Conservation (phyloP, 1,284 basidiomycete species). For the Sutorius eximius region DNA sequence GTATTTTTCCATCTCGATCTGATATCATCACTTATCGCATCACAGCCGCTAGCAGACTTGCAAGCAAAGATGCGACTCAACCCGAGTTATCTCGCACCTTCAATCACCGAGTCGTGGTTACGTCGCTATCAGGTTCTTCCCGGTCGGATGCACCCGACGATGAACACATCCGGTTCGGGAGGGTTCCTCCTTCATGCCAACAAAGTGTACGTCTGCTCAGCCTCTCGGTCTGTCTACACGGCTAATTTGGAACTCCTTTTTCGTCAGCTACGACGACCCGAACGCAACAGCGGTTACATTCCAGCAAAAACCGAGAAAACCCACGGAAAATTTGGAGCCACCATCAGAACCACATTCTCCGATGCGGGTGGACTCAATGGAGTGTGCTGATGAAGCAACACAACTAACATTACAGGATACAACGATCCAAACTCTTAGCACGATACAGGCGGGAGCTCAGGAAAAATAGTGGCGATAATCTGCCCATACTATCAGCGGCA, state of each 20-base stretch:
- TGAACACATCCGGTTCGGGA: slow-evolving; percentile 88
- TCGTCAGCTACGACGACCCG: slow-evolving; percentile 65
- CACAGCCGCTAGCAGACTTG: slow-evolving; percentile 70
- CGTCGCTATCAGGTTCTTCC: slow-evolving; percentile 93
- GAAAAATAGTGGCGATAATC: slow-evolving; percentile 65
- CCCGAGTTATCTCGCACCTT: slow-evolving; percentile 75
- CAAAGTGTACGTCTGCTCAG: slow-evolving; percentile 66
- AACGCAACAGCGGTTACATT: slow-evolving; percentile 52
- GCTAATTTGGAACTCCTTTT: slow-evolving; percentile 12
- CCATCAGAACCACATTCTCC: slow-evolving; percentile 9
- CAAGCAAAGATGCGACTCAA: slow-evolving; percentile 70
- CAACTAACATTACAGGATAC: not conserved
- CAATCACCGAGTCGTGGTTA: slow-evolving; percentile 86
- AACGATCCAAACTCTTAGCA: slow-evolving; percentile 7
- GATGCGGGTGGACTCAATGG: slow-evolving; percentile 19
- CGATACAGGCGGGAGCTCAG: slow-evolving; percentile 32
- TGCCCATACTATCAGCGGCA: slow-evolving; percentile 28
- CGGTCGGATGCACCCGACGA: slow-evolving; percentile 93
- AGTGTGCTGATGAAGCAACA: not conserved
- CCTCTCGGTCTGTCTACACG: not conserved
- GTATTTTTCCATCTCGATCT: slow-evolving; percentile 38
- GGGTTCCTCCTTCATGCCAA: slow-evolving; percentile 86
- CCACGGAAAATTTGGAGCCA: not conserved
- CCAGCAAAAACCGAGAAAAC: slow-evolving; percentile 32
- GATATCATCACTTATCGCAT: slow-evolving; percentile 1